Evolutionary conservation across 2,329 filamentous ascomycete genomes (phyloP).

Genomic region (Knufia petricola): DNA sequence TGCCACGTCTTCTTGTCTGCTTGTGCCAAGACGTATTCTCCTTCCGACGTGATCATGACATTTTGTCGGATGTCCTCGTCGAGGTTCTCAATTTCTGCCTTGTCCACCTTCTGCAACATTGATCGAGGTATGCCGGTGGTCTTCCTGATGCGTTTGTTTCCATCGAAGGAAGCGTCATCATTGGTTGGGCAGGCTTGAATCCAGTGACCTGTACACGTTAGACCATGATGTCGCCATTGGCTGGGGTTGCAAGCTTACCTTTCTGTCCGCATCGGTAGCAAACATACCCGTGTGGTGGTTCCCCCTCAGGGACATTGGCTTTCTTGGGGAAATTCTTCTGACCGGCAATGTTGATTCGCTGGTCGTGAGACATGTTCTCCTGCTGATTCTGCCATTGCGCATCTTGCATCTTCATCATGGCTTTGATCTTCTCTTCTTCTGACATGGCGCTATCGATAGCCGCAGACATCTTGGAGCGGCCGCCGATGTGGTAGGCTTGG

Average conservation of each 20-base stretch:
- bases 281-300: constrained; percentile 85
- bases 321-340: constrained; percentile 27
- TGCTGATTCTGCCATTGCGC: constrained; percentile 91
- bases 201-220: constrained; percentile 63
- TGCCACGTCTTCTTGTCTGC: constrained; percentile 95
- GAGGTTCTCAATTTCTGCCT: constrained; percentile 47
- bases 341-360: constrained; percentile 34
- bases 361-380: constrained; percentile 69
- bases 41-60: constrained; percentile 95
- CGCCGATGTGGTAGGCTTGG: constrained; percentile 50
- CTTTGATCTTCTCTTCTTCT: constrained; percentile 86
- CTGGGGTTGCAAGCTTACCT: constrained; percentile 36
- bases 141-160: constrained; percentile 83
- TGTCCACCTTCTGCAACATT: constrained; percentile 91
- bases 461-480: constrained; percentile 24
- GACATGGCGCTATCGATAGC: constrained; percentile 72
- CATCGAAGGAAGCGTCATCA: constrained; percentile 91
- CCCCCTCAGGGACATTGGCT: constrained; percentile 77
- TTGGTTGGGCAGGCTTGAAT: constrained; percentile 98
- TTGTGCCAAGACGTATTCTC: constrained; percentile 93
- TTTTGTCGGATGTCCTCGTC: constrained; percentile 77
- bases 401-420: constrained; percentile 81
- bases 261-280: constrained; percentile 96
- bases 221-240: constrained; percentile 8
- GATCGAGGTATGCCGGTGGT: constrained; percentile 95